A percentile compares a stretch with the other conserved stretches of the same genome.
phyloP scores from a whole-genome alignment of 202 grass and related monocot species.

The Musa balbisiana region DNA sequence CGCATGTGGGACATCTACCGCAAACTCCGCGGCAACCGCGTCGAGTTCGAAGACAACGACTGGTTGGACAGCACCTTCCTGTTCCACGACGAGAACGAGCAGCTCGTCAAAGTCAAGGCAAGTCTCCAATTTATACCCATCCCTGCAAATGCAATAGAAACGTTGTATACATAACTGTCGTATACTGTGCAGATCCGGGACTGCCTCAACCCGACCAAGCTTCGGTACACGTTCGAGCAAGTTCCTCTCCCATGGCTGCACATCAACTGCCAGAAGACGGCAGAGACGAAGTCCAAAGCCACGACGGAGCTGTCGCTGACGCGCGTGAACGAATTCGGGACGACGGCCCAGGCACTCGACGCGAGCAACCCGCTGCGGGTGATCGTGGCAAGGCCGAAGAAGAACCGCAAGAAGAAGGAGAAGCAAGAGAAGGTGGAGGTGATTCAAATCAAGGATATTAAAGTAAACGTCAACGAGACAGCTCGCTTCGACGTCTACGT shows the following conservation, averaged over 20 bases:
- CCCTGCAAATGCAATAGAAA: not conserved
- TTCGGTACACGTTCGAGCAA: constrained; percentile 27
- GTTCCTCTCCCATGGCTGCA: constrained; percentile 23
- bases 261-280: constrained; percentile 3
- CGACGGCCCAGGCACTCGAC: not conserved
- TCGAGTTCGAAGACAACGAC: no score
- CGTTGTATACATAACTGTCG: not conserved
- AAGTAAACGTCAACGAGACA: not conserved
- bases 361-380: constrained; percentile 21
- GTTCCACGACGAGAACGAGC: no score
- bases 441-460: constrained; percentile 26
- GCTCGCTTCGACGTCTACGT: constrained; percentile 39
- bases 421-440: constrained; percentile 20
- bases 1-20: no score
- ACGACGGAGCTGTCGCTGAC: constrained; percentile 9
- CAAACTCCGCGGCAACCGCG: no score
- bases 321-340: not conserved
- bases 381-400: constrained; percentile 13
- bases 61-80: no score
- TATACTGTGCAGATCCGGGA: constrained; percentile 13
- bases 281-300: constrained; percentile 3
- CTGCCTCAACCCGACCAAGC: constrained; percentile 13
- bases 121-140: no score
- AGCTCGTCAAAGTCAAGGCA: no score
- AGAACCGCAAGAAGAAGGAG: constrained; percentile 1